These are phyloP conservation scores for Jackrogersella multiformis DNA, from an alignment of 495 filamentous ascomycete species.

Conservation along the genomic window DNA sequence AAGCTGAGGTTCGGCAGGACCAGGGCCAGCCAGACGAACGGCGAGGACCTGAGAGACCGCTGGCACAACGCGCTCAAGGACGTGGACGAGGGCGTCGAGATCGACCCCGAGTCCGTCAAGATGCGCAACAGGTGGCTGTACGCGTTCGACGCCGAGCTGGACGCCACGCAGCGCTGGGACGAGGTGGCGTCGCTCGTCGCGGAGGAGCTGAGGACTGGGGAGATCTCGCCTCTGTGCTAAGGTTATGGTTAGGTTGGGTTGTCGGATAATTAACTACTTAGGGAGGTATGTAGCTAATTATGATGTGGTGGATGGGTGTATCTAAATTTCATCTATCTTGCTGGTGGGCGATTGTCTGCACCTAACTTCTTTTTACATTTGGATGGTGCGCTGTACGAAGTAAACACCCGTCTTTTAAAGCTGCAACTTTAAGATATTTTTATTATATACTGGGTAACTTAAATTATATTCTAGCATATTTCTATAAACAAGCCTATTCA, in stretches of 20 bases:
- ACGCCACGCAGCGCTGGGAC: slow-evolving; percentile 56
- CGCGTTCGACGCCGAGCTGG: slow-evolving; percentile 61
- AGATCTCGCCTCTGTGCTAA: slow-evolving; percentile 53
- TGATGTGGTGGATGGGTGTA: too few relatives aligned
- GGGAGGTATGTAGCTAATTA: too few relatives aligned
- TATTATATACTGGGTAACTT: too few relatives aligned
- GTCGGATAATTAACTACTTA: background rate
- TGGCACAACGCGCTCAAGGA: slow-evolving; percentile 63
- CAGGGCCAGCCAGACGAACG: slow-evolving; percentile 59
- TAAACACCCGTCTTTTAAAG: too few relatives aligned
- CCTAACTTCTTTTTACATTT: too few relatives aligned
- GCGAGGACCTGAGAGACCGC: slow-evolving; percentile 61
- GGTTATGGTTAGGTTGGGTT: background rate
- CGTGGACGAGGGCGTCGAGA: slow-evolving; percentile 57
- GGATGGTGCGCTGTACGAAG: too few relatives aligned
- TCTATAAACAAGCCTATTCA: too few relatives aligned
- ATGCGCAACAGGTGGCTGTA: slow-evolving; percentile 62
- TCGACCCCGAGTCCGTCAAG: slow-evolving; percentile 63
- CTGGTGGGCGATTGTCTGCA: too few relatives aligned
- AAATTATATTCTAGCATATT: too few relatives aligned
- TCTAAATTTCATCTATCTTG: too few relatives aligned
- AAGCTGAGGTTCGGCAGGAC: slow-evolving; percentile 60
- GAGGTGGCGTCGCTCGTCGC: slow-evolving; percentile 50
- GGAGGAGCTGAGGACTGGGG: slow-evolving; percentile 51
- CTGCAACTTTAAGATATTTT: too few relatives aligned